Conservation (phyloP, 1,284 basidiomycete genomes). For the Trametes versicolor region DNA sequence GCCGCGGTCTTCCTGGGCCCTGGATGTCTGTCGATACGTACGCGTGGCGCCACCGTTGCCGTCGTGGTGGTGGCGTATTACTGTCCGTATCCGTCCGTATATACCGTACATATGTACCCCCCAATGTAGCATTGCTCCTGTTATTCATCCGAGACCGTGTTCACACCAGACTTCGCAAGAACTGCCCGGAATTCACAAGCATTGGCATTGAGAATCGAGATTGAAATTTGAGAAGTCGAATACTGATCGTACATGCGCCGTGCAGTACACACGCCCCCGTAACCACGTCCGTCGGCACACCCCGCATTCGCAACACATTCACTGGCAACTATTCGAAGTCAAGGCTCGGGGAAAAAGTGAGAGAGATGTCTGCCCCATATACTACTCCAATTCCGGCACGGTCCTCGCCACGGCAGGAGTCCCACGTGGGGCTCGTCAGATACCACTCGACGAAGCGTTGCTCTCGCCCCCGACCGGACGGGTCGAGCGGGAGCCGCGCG, state of each 20-base stretch:
- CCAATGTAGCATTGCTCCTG: background rate
- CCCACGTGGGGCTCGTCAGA: constrained; percentile 70
- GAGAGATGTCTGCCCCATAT: constrained; percentile 71
- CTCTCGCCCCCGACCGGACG: constrained; percentile 32
- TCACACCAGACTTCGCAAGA: background rate
- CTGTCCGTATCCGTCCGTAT: background rate
- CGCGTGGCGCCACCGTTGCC: background rate
- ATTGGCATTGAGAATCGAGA: too few relatives aligned
- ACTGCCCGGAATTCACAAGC: background rate
- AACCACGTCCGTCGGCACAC: background rate
- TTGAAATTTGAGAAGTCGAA: too few relatives aligned
- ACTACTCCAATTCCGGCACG: constrained; percentile 77
- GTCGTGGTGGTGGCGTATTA: background rate
- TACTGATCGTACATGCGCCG: background rate
- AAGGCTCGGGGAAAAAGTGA: background rate
- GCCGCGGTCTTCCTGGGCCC: too few relatives aligned
- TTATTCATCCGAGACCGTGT: background rate
- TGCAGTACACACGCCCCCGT: too few relatives aligned
- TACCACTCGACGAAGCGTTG: constrained; percentile 37
- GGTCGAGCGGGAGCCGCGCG: constrained; percentile 33
- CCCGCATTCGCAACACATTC: background rate
- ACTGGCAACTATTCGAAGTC: background rate
- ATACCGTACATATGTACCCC: background rate
- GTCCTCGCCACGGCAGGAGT: constrained; percentile 75
- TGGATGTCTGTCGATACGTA: too few relatives aligned